Base-by-base conservation (phyloP, 208 protist species). In the Entamoeba moshkovskii region DNA sequence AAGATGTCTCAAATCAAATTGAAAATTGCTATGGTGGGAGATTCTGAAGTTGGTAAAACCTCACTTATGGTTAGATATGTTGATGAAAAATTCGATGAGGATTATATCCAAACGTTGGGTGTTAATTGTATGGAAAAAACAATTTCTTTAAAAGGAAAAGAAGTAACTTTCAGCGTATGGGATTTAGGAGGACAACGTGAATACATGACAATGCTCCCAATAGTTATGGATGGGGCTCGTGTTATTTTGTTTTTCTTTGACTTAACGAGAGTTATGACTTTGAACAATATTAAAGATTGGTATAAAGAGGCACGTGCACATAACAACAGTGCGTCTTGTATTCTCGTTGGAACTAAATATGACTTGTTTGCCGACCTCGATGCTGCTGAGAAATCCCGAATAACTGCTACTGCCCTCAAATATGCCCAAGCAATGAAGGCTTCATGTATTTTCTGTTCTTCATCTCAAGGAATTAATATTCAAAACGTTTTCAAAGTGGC, bases 101-200 rank as follows among this genome's bases (percentile, higher is more conserved):
- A 97, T 38, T 97, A 97, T 66, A 97, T 97, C 47, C 52, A 95
- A 29, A 97, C 96, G 29, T 92, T 96, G 33, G 97, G 97, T 47
- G 97, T 98, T 3, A 98, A 98, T 94, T 98, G 98, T 93, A 98
- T 98, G 97, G 97, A 98, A 93, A 98, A 98, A 93, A 97, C 95
- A 0, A 95, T 98, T 22, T 94, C 59, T 33, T 93, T 98, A 33
- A 95, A 96, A 92, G 96, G 95, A 42, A 96, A 95, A 1, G 97
- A 98, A 38, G 96, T 98, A 44, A 98, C 95, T 73, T 98, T 98
- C 66, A 95, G 91, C 38, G 97, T 98, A 93, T 98, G 97, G 97
- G 97, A 98, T 97, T 95, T 98, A 11, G 97, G 97, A 93, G 97
- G 97, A 85, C 95, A 97, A 94, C 93, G 96, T 18, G 97, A 98